Percentiles rank a stretch among this genome's conserved stretches.
phyloP scores from a whole-genome alignment of 2,329 filamentous ascomycete genomes.

The Trichoderma sp. region DNA sequence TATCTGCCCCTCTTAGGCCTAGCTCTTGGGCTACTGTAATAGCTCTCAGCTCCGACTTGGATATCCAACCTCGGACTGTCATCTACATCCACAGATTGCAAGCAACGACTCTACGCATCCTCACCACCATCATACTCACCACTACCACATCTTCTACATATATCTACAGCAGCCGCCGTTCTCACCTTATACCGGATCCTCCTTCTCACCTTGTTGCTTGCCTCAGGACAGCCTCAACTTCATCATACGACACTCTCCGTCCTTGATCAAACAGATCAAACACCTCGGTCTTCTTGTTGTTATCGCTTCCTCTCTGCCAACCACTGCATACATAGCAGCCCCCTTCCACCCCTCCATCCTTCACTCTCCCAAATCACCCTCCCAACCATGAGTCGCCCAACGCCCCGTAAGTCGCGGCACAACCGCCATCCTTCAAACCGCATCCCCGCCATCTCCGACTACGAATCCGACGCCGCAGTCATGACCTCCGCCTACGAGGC shows the following conservation, averaged over 20 bases:
- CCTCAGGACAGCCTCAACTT: neutral
- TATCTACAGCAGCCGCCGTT: neutral
- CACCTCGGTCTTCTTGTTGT: neutral
- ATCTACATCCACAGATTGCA: neutral
- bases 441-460: constrained; percentile 52
- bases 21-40: neutral
- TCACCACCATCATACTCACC: neutral
- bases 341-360: too few relatives aligned
- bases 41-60: neutral
- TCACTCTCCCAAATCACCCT: neutral
- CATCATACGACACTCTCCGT: neutral
- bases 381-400: constrained; percentile 43
- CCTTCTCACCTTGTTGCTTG: too few relatives aligned
- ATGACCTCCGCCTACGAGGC: constrained; percentile 40
- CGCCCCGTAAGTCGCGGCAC: constrained; percentile 42
- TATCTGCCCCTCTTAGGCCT: neutral
- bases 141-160: neutral
- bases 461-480: constrained; percentile 62
- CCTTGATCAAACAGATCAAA: neutral
- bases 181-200: neutral
- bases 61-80: neutral
- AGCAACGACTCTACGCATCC: neutral
- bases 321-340: neutral
- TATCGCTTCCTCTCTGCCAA: neutral
- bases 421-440: constrained; percentile 42